These are phyloP conservation scores for Lecanoromycetidae sp. DNA, from an alignment of 2,329 filamentous ascomycete species.

Conservation along the genomic window DNA sequence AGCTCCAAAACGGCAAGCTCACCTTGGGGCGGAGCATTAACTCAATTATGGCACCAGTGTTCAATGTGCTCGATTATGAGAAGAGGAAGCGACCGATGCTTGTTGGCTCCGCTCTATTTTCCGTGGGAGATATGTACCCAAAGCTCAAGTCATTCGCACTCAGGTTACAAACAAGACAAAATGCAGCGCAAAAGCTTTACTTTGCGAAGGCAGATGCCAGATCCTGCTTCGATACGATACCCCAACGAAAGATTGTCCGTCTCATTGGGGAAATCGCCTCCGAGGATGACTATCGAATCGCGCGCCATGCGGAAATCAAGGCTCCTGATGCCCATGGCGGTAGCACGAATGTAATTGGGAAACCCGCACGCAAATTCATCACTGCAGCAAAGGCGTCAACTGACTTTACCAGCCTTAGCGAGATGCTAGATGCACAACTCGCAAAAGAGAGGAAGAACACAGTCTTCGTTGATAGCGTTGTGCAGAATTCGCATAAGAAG, in stretches of 20 bases:
- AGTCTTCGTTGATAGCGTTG: slow-evolving; percentile 62
- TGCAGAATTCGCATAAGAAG: slow-evolving; percentile 45
- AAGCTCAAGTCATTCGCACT: slow-evolving; percentile 59
- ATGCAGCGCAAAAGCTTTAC: slow-evolving; percentile 44
- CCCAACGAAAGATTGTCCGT: slow-evolving; percentile 59
- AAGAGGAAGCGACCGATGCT: slow-evolving; percentile 46
- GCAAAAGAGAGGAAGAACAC: slow-evolving; percentile 48
- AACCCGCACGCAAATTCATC: slow-evolving; percentile 37
- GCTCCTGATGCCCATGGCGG: slow-evolving; percentile 28
- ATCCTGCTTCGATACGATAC: slow-evolving; percentile 90
- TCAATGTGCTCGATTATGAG: slow-evolving; percentile 67
- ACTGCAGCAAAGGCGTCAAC: slow-evolving; percentile 37
- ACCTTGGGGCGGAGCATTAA: slow-evolving; percentile 56
- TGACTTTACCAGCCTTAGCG: slow-evolving; percentile 35
- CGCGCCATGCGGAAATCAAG: slow-evolving; percentile 62
- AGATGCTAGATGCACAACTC: slow-evolving; percentile 28
- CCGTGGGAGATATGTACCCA: slow-evolving; percentile 65
- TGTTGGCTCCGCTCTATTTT: slow-evolving; percentile 72
- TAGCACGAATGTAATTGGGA: slow-evolving; percentile 16
- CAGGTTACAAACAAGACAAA: slow-evolving; percentile 29
- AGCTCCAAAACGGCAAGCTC: slow-evolving; percentile 40
- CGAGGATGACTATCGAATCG: slow-evolving; percentile 54
- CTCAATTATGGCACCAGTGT: slow-evolving; percentile 56
- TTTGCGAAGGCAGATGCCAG: slow-evolving; percentile 90
- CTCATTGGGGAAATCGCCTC: slow-evolving; percentile 50